Conservation (phyloP, 441 rosid species). For the Isatis lusitanica region DNA sequence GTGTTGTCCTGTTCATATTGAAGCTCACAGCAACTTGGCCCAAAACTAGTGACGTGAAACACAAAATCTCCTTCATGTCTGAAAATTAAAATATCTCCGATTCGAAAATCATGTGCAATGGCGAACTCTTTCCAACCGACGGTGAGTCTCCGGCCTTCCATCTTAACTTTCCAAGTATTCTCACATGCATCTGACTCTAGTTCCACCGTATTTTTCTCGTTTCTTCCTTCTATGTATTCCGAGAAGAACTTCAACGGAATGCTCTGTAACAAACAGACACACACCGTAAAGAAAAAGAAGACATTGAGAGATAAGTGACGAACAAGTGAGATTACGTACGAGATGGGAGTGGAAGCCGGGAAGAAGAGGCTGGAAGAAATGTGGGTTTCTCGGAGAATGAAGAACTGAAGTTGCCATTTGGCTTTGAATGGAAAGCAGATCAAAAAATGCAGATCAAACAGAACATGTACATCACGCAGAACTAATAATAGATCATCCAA, state of each 20-base stretch:
- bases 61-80: constrained; percentile 26
- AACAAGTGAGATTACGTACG: constrained; percentile 13
- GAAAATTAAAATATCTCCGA: constrained; percentile 28
- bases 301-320: background rate
- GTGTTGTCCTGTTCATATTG: constrained; percentile 6
- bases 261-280: constrained; percentile 21
- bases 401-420: constrained; percentile 30
- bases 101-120: constrained; percentile 22
- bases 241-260: constrained; percentile 31
- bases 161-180: constrained; percentile 30
- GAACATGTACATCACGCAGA: too few relatives aligned
- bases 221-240: constrained; percentile 13
- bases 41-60: constrained; percentile 33
- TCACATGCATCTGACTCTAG: constrained; percentile 13
- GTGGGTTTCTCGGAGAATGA: constrained; percentile 5
- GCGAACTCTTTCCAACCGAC: constrained; percentile 33
- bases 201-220: constrained; percentile 12
- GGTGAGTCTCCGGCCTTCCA: constrained; percentile 19
- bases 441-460: too few relatives aligned
- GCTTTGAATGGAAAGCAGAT: background rate
- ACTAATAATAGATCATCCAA: too few relatives aligned
- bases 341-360: constrained; percentile 18
- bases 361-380: constrained; percentile 36
- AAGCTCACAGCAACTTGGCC: constrained; percentile 27
- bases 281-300: background rate